Evolutionary conservation across 371 early-diverging fungal genomes (phyloP), one percentile per base, ranked within the genome.

Genomic region (Lichtheimia corymbifera): DNA sequence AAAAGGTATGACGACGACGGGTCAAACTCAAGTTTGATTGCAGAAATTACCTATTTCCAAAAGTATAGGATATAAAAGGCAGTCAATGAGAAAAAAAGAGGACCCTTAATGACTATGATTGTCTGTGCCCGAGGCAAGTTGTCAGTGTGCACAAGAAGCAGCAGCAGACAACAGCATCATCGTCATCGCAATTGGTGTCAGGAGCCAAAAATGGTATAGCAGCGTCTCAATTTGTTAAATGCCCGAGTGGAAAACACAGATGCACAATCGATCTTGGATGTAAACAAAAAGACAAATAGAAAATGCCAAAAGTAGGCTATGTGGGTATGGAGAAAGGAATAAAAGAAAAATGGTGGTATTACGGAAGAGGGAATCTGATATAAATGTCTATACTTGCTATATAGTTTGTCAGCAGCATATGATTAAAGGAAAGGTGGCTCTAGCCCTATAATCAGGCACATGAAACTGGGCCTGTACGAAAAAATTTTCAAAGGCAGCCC

Each of bases 161-260:
- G n/a, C 47, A 18, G 47, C n/a, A n/a, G 45, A 18, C 18, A 47
- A n/a, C 14, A 47, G 47, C 11, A 22, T 47, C 18, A 47, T 47
- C 18, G 47, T 18, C 47, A 22, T n/a, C 47, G 5, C 11, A 47
- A 22, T 9, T n/a, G n/a, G 47, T 18, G 22, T n/a, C 17, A 47
- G 22, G 14, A 47, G 17, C 18, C 47, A n/a, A 17, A 18, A 47
- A 18, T 47, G 22, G 47, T 5, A n/a, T 47, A 47, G 47, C 22
- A 18, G n/a, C 47, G 47, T 47, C 47, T 47, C 22, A 47, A 47
- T 47, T 18, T 47, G 47, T 47, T 47, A 47, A 47, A 47, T 47
- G 47, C 18, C 47, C 47, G 47, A 47, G 47, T 7, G 22, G 11
- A 11, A 47, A 47, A 22, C 28, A 35, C 35, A 35, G 35, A 35